These are phyloP conservation scores for Penstemon davidsonii DNA, from an alignment of 257 asterid species.

Conservation along the genomic window DNA sequence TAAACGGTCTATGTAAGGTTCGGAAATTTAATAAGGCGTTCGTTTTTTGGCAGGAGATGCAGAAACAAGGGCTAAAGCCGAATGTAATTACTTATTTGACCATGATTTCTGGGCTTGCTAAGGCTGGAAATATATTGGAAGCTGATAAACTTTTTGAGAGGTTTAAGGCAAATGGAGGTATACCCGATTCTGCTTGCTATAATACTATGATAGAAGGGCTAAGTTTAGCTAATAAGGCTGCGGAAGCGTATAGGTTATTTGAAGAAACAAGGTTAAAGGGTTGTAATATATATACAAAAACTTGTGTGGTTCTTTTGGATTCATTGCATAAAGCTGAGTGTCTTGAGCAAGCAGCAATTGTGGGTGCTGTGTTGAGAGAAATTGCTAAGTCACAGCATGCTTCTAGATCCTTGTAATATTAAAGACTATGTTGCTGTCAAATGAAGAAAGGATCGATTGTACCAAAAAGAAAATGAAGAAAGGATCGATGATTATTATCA, in stretches of 20 bases:
- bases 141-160: slow-evolving; percentile 70
- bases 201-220: slow-evolving; percentile 88
- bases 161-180: slow-evolving; percentile 78
- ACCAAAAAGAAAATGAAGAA: no score
- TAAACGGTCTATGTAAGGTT: slow-evolving; percentile 80
- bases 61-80: slow-evolving; percentile 82
- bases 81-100: slow-evolving; percentile 70
- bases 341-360: slow-evolving; percentile 90
- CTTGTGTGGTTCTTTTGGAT: slow-evolving; percentile 86
- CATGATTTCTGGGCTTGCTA: slow-evolving; percentile 94
- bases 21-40: slow-evolving; percentile 93
- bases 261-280: slow-evolving; percentile 87
- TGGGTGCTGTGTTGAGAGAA: slow-evolving; percentile 88
- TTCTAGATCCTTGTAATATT: slow-evolving; percentile 52
- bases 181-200: slow-evolving; percentile 91
- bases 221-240: slow-evolving; percentile 70
- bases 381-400: slow-evolving; percentile 92
- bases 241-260: slow-evolving; percentile 75
- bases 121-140: slow-evolving; percentile 81
- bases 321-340: slow-evolving; percentile 91
- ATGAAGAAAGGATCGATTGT: not conserved
- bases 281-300: slow-evolving; percentile 69
- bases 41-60: slow-evolving; percentile 99
- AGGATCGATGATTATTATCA: not conserved
- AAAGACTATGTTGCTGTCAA: not conserved